Evolutionary conservation across 192 early-diverging fungal species (phyloP), one percentile per base, ranked within the genome.

Genomic region (Oehlia diaphana): DNA sequence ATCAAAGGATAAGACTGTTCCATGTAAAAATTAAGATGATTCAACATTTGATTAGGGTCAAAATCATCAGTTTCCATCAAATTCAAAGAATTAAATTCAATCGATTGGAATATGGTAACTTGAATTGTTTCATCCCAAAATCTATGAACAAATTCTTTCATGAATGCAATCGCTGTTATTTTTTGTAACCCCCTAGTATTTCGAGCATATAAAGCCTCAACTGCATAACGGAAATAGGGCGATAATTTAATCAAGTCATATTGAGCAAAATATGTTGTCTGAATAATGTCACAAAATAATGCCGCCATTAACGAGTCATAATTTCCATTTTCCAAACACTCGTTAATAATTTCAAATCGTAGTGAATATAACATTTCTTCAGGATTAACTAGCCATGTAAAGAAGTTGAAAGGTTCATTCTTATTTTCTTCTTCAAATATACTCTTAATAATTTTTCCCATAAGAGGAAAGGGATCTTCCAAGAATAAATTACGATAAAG

Each of bases 211-310:
- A 81, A 47, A 35, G 62, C 33, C 61, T 77, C 47, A 19, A 35
- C 44, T 16, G 76, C 76, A 23, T 26, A 8, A 23, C 13, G 4
- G n/a, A 81, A 70, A 26, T 50, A 44, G 12, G 33, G 10, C 9
- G 58, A 50, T 28, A 81, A 72, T 23, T 53, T 4, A 21, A 49
- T 10, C 4, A 81, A 7, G 33, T 58, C 28, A 33, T 39, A 58
- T 69, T 37, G 8, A 21, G 63, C 0, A 31, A 81, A 76, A 37
- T 49, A 77, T 47, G 23, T 19, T 63, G 77, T 58, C 31, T 76
- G 76, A 26, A 81, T 77, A 21, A 81, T 64, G 78, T 81, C 80
- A 23, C 63, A 78, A 47, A 75, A 77, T 63, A 81, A 44, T 44
- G 76, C 42, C 16, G 80, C 63, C 14, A 81, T 70, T 37, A 4